phyloP scores from a whole-genome alignment of 176 grass and related monocot genomes.

The Triticum urartu region DNA sequence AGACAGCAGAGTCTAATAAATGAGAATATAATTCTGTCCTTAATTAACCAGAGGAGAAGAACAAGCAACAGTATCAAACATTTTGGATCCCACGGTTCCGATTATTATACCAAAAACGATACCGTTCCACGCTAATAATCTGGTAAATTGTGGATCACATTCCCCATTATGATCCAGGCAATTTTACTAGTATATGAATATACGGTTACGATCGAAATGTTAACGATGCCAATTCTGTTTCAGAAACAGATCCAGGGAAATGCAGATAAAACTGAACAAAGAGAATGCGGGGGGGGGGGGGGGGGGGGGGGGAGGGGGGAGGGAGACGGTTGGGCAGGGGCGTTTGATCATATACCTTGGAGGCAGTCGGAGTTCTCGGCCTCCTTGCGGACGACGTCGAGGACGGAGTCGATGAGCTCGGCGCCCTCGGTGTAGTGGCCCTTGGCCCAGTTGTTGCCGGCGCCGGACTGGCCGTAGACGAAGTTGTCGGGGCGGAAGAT shows the following conservation, averaged over 20 bases:
- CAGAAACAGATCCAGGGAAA: background rate
- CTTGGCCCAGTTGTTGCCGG: slow-evolving; percentile 90
- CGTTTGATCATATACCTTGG: slow-evolving; percentile 36
- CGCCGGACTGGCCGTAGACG: slow-evolving; percentile 80
- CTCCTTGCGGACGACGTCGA: slow-evolving; percentile 86
- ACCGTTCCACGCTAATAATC: background rate
- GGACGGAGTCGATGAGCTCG: slow-evolving; percentile 74
- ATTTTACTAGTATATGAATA: background rate
- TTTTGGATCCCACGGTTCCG: background rate
- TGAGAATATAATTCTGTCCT: background rate
- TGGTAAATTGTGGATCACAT: background rate
- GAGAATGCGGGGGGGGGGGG: background rate
- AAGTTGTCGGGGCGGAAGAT: slow-evolving; percentile 87
- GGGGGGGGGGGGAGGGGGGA: too few relatives aligned
- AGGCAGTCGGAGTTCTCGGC: slow-evolving; percentile 79
- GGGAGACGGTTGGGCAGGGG: background rate
- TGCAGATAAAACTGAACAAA: background rate
- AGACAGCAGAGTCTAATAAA: background rate
- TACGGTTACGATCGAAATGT: background rate
- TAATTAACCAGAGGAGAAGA: background rate
- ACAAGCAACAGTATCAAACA: background rate
- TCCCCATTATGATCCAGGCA: background rate
- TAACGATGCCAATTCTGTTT: background rate
- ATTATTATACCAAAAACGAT: background rate
- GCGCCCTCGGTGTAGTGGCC: slow-evolving; percentile 83